Percentiles rank a stretch among this genome's conserved stretches.
phyloP scores from a whole-genome alignment of 305 asterid species.

The Fraxinus paxiana region DNA sequence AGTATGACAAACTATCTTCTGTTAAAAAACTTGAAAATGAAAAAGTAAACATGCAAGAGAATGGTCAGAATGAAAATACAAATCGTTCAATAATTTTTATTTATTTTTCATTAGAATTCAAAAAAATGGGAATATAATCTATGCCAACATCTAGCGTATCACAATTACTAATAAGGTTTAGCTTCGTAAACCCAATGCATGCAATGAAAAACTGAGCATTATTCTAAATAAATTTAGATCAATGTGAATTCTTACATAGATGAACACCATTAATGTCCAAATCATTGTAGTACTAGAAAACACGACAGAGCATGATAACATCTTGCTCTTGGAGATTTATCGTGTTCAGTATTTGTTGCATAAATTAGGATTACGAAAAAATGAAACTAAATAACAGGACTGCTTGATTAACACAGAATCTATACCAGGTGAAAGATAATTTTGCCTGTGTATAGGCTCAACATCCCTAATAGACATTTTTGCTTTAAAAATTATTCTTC shows the following conservation, averaged over 20 bases:
- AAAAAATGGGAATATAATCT: neutral
- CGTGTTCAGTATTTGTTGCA: constrained; percentile 7
- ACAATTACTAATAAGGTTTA: neutral
- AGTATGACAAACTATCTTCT: neutral
- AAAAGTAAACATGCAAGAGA: neutral
- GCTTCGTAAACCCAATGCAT: neutral
- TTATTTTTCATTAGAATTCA: neutral
- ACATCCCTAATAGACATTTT: constrained; percentile 1
- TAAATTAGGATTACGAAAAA: constrained; percentile 9
- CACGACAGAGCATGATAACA: constrained; percentile 6
- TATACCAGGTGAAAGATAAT: neutral
- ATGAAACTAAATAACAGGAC: neutral
- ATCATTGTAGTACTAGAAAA: neutral
- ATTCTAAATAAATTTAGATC: neutral
- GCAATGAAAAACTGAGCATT: neutral
- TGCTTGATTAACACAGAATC: neutral
- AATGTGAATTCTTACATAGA: neutral
- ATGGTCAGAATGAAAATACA: neutral
- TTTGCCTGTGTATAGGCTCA: neutral
- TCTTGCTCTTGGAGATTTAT: constrained; percentile 11
- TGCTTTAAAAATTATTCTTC: neutral
- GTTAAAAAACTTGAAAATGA: neutral
- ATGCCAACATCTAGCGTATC: neutral
- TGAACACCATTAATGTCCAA: neutral
- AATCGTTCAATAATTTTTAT: neutral